These are phyloP conservation scores for Phanerochaete carnosa DNA, from an alignment of 768 basidiomycete genomes.

Conservation along the genomic window DNA sequence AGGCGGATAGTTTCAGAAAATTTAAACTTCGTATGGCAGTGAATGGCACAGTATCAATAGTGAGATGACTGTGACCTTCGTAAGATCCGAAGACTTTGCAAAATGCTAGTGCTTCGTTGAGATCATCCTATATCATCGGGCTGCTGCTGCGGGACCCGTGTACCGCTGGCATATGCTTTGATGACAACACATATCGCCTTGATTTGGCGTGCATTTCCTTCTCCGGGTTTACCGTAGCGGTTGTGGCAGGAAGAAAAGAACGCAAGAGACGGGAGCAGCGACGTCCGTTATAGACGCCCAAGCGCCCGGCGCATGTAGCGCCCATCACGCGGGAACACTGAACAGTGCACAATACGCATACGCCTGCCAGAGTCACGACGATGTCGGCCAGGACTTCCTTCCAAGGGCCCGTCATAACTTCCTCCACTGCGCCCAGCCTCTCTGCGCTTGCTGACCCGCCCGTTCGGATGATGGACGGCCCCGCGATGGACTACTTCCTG, in stretches of 20 bases:
- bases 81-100: neutral
- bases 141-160: neutral
- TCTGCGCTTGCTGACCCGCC: conserved; percentile 66
- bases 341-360: neutral
- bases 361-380: neutral
- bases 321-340: neutral
- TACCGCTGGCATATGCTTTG: neutral
- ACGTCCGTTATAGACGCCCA: neutral
- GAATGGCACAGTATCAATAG: neutral
- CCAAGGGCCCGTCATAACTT: conserved; percentile 10
- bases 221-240: too few species aligned
- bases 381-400: conserved; percentile 17
- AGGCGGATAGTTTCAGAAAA: neutral
- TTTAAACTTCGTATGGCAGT: neutral
- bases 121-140: neutral
- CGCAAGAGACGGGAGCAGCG: neutral
- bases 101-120: neutral
- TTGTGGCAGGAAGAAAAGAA: neutral
- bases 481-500: conserved; percentile 82
- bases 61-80: neutral
- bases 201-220: neutral
- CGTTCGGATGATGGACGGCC: conserved; percentile 55
- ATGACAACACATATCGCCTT: neutral
- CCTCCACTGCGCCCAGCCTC: conserved; percentile 29
- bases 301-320: neutral